Base-by-base conservation (phyloP, 495 filamentous ascomycete genomes). In the Darksidea phi region DNA sequence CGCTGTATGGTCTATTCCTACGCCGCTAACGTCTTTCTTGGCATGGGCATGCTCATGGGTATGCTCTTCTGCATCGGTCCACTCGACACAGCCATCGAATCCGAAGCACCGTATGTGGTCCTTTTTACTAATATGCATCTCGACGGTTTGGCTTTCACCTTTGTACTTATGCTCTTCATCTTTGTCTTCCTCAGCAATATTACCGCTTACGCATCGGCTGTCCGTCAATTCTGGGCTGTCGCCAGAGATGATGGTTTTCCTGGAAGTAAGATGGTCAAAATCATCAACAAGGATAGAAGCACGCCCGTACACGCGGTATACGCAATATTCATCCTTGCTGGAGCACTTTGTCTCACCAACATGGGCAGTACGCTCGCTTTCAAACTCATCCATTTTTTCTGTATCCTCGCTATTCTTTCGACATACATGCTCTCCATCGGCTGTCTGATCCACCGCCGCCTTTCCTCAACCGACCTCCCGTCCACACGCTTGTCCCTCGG, bases 201-300 rank as follows among this genome's bases (percentile, higher is more conserved):
- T 34, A 72, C 67, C 1, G 61, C 67, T 72, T 26, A 73, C 72
- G 69, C 52, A 68, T 75, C 50, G 64, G 71, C 42, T 68, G 23
- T 74, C 59, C 49, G 74, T 20, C 57, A 72, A 52, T 73, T 49
- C 55, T 79, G 57, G 64, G 56, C 63, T 0, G 72, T 67, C 57
- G 66, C 61, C 0, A 54, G 69, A 54, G 70, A 70, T 57, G 72
- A 74, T 80, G 60, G 79, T 76, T 72, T 26, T 62, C 63, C 18
- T 37, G 53, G 34, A 65, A 71, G 63, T 47, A 71, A 32, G 55
- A 42, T 23, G 67, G 62, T 34, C 67, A 62, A 45, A 52, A 63
- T 25, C 28, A 32, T 32, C 28, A 32, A 32, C 28, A 3, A 10
- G 28, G 10, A 10, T 10, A 32, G 28, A 32, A 10, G 10, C 4